Evolutionary conservation across 1,139 yeast genomes (phyloP).

Genomic region (Pichia terricola): DNA sequence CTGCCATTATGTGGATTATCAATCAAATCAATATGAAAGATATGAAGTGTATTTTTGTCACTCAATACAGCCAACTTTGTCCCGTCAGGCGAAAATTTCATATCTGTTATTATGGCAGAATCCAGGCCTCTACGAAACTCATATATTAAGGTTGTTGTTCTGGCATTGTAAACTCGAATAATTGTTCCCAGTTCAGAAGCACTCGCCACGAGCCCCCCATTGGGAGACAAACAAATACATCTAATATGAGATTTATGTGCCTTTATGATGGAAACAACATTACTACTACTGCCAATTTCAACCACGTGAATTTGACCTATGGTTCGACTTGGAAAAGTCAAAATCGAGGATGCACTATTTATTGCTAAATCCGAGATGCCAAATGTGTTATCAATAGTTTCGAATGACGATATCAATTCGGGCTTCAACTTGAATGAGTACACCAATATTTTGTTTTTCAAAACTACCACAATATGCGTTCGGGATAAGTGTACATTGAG

Average conservation of each 20-base stretch:
- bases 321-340: conserved; percentile 67
- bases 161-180: conserved; percentile 68
- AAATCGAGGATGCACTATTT: conserved; percentile 25
- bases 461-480: conserved; percentile 62
- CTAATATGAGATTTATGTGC: conserved; percentile 73
- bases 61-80: conserved; percentile 73
- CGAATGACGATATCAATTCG: conserved; percentile 55
- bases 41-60: conserved; percentile 82
- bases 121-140: conserved; percentile 89
- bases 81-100: conserved; percentile 76
- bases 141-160: conserved; percentile 59
- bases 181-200: conserved; percentile 86
- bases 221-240: conserved; percentile 55
- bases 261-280: conserved; percentile 54
- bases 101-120: conserved; percentile 67
- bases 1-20: neutral
- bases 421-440: conserved; percentile 82
- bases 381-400: conserved; percentile 56
- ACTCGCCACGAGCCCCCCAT: conserved; percentile 78
- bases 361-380: conserved; percentile 61
- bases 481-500: conserved; percentile 67
- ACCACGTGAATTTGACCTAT: conserved; percentile 75
- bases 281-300: conserved; percentile 31
- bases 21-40: conserved; percentile 44
- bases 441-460: conserved; percentile 57